These are phyloP conservation scores for Mediolabrus comicus DNA, from an alignment of 108 stramenopile species.

Conservation along the genomic window DNA sequence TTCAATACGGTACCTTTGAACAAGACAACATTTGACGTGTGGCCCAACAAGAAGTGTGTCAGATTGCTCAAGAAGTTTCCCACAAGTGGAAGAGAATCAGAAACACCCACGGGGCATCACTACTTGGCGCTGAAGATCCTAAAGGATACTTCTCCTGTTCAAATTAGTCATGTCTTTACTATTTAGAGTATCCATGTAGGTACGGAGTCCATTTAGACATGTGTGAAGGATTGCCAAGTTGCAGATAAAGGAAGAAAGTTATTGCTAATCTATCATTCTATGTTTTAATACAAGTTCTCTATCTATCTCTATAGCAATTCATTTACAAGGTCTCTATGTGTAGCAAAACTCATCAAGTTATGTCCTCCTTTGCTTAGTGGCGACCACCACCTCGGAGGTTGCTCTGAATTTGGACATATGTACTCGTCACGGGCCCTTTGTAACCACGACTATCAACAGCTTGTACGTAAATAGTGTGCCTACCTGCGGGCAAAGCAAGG, in stretches of 20 bases:
- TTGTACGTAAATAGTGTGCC: constrained; percentile 37
- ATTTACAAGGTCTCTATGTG: neutral
- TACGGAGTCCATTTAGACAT: no score
- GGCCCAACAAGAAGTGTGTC: constrained; percentile 38
- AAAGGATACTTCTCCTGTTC: constrained; percentile 3
- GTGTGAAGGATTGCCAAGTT: no score
- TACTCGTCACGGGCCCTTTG: constrained; percentile 37
- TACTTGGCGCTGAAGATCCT: constrained; percentile 34
- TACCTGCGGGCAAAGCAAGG: constrained; percentile 17
- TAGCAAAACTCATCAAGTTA: neutral
- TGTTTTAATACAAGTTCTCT: neutral
- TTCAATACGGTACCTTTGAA: constrained; percentile 45
- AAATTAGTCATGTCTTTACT: constrained; percentile 43
- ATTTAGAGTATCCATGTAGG: no score
- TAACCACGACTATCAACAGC: constrained; percentile 48
- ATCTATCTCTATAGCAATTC: neutral
- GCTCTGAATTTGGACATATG: constrained; percentile 2
- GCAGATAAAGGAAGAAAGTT: no score
- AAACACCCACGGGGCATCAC: constrained; percentile 43
- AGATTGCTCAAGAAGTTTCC: constrained; percentile 38
- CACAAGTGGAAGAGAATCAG: constrained; percentile 34
- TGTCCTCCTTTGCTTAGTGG: neutral
- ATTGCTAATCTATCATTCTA: neutral
- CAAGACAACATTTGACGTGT: constrained; percentile 19
- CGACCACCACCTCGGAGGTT: neutral